A percentile compares a stretch with the other conserved stretches of the same genome.
phyloP scores from a whole-genome alignment of 2,329 filamentous ascomycete species.

The Cladosporium sp. region DNA sequence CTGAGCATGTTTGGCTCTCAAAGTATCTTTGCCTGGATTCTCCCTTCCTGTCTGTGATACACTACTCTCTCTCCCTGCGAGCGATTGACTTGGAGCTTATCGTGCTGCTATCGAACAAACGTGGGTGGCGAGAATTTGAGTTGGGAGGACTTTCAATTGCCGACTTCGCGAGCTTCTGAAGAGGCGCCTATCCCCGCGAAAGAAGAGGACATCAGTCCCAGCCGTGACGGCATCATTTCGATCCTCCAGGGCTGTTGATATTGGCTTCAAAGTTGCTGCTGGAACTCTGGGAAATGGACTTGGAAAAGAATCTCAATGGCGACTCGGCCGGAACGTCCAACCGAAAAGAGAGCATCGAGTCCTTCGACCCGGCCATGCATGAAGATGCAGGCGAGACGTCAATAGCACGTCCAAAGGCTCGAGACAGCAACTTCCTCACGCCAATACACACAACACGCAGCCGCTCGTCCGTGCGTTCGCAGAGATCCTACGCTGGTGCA shows the following conservation, averaged over 20 bases:
- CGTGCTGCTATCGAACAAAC: not conserved
- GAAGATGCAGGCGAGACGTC: constrained; percentile 6
- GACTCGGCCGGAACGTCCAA: not conserved
- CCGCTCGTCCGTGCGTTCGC: constrained; percentile 25
- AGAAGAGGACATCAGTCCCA: not conserved
- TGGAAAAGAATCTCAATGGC: not conserved
- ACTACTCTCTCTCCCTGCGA: no score
- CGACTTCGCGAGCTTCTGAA: not conserved
- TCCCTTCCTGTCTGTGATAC: no score
- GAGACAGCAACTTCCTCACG: not conserved
- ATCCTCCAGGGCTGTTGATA: no score
- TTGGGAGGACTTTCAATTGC: not conserved
- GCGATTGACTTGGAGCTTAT: no score
- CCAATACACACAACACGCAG: constrained; percentile 19
- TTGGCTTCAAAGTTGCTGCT: no score
- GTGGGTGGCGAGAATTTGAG: not conserved
- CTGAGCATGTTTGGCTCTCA: no score
- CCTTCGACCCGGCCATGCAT: not conserved
- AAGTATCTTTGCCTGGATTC: no score
- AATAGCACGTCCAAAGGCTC: not conserved
- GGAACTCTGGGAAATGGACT: not conserved
- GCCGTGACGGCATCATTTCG: not conserved
- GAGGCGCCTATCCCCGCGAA: not conserved
- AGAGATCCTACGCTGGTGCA: constrained; percentile 24
- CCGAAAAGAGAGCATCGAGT: constrained; percentile 5